Percentiles rank a stretch among this genome's conserved stretches.
phyloP scores from a whole-genome alignment of 2,329 filamentous ascomycete species.

The Stemphylium lycopersici region DNA sequence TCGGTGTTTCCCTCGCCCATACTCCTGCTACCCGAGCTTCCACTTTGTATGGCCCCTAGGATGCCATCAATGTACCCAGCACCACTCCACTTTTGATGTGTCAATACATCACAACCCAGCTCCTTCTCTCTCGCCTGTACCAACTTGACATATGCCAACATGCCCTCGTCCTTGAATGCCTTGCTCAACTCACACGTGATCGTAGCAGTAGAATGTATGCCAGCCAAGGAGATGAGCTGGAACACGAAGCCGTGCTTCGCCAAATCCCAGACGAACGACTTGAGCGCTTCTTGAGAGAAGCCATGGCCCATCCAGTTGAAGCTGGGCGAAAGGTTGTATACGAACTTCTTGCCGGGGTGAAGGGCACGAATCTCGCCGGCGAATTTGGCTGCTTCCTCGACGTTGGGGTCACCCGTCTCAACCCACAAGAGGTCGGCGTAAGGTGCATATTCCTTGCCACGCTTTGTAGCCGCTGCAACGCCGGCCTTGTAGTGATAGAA shows the following conservation, averaged over 20 bases:
- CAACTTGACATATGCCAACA: constrained; percentile 96
- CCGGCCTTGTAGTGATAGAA: constrained; percentile 90
- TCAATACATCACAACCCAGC: constrained; percentile 86
- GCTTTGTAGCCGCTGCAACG: constrained; percentile 86
- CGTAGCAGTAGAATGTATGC: constrained; percentile 67
- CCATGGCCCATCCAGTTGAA: constrained; percentile 99
- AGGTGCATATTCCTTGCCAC: constrained; percentile 86
- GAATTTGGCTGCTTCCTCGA: constrained; percentile 76
- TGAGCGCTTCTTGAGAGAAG: constrained; percentile 80
- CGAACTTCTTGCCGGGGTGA: constrained; percentile 82
- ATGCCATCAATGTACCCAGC: constrained; percentile 85
- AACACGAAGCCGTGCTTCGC: constrained; percentile 80
- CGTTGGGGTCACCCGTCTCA: constrained; percentile 88
- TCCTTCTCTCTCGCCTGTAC: constrained; percentile 92
- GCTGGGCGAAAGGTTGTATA: constrained; percentile 94
- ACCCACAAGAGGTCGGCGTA: constrained; percentile 97
- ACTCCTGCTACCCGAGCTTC: constrained; percentile 84
- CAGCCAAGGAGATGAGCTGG: constrained; percentile 69
- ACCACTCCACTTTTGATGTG: constrained; percentile 88
- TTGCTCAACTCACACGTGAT: constrained; percentile 76
- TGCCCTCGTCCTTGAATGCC: constrained; percentile 86
- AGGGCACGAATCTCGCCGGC: constrained; percentile 74
- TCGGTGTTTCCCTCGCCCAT: constrained; percentile 97
- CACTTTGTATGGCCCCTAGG: constrained; percentile 86
- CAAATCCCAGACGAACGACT: constrained; percentile 95